Base-by-base conservation (phyloP, 2,329 filamentous ascomycete species). In the Monosporascus sp. region DNA sequence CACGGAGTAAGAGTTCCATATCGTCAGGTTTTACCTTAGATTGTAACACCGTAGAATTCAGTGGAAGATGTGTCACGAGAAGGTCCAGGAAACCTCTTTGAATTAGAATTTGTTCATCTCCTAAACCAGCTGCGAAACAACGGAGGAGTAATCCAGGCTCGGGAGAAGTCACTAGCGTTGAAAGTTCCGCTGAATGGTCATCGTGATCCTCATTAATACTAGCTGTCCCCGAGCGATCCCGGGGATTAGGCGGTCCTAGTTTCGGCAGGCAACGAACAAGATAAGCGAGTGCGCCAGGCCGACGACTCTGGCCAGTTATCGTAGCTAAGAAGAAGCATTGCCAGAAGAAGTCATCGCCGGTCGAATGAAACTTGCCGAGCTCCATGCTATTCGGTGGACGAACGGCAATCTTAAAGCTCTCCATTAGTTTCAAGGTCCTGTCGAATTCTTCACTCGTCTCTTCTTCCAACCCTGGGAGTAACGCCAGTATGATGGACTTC, bases 381-480 rank as follows among this genome's bases (percentile, higher is more conserved):
- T 71, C 74, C 58, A 80, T 73, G 55, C 79, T 78, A 26, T 72
- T 72, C 8, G 71, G 62, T 28, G 84, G 74, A 53, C 85, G 78
- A 62, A 91, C 81, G 48, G 82, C 80, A 54, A 79, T 72, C 64
- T 92, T 91, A 68, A 97, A 85, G 53, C 81, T 85, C 62, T 94
- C 87, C 47, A 97, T 69, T 9, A 96, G 82, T 54, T 81, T 82
- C 52, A 96, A 70, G 2, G 92, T 95, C 51, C 89, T 82, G 58
- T 97, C 93, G 69, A 97, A 99, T 67, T 99, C 95, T 67, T 99
- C 94, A 60, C 92, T 95, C 8, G 91, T 95, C 69, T 97, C 94
- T 60, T 99, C 94, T 70, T 99, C 94, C 3, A 99, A 73, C 0
- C 92, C 94, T 0, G 94, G 94, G 3, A 99, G 76, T 31, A 99